phyloP scores from a whole-genome alignment of 805 yeast genomes.

The Ogataea dorogensis region DNA sequence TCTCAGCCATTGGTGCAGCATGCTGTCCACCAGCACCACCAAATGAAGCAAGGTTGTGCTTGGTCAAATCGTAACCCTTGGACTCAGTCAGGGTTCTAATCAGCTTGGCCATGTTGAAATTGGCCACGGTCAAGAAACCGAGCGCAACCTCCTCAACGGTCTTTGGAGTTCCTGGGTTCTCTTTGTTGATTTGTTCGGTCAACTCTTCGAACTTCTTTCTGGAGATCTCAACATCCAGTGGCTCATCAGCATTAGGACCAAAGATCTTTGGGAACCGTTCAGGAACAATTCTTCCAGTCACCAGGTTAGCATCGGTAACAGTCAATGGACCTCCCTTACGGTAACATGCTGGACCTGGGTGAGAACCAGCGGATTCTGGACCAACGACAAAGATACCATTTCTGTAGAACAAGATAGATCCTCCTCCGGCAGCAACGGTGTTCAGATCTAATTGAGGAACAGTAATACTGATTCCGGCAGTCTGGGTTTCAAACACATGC shows the following conservation, averaged over 20 bases:
- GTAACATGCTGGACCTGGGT: conserved; percentile 12
- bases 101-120: conserved; percentile 84
- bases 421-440: conserved; percentile 15
- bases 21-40: conserved; percentile 94
- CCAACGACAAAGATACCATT: conserved; percentile 12
- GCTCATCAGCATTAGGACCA: conserved; percentile 11
- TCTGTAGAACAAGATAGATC: conserved; percentile 9
- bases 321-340: conserved; percentile 12
- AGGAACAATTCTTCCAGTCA: conserved; percentile 13
- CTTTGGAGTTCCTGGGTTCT: conserved; percentile 34
- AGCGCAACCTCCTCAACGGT: conserved; percentile 66
- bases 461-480: conserved; percentile 36
- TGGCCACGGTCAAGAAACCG: conserved; percentile 78
- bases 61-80: conserved; percentile 61
- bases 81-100: conserved; percentile 78
- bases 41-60: conserved; percentile 70
- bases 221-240: conserved; percentile 10
- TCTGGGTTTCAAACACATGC: conserved; percentile 32
- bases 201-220: conserved; percentile 34
- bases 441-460: conserved; percentile 36
- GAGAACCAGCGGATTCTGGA: conserved; percentile 13
- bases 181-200: conserved; percentile 51
- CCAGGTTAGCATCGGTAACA: conserved; percentile 11
- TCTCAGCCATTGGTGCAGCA: conserved; percentile 68
- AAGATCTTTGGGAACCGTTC: conserved; percentile 12